These are phyloP conservation scores for Acanthamoeba healyi DNA, from an alignment of 208 protist species.

Conservation along the genomic window DNA sequence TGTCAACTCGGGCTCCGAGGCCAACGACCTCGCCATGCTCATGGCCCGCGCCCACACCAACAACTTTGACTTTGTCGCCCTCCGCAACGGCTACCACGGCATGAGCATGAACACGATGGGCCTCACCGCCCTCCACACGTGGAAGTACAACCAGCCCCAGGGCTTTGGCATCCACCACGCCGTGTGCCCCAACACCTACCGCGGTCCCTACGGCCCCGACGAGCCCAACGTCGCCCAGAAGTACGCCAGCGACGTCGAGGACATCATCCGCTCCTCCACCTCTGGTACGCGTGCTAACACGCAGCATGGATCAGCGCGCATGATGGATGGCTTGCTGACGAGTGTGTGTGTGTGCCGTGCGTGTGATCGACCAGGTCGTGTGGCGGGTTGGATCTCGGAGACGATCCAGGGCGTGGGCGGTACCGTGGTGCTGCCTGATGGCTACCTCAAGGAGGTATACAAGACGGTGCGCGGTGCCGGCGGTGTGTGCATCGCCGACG, in stretches of 20 bases:
- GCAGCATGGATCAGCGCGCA: too few relatives aligned
- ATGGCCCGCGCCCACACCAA: conserved; percentile 85
- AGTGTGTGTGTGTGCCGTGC: too few relatives aligned
- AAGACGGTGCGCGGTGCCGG: conserved; percentile 81
- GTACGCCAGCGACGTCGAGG: conserved; percentile 79
- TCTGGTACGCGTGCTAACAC: conserved; percentile 26
- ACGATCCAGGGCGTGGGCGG: conserved; percentile 84
- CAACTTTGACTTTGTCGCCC: conserved; percentile 81
- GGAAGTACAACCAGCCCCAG: conserved; percentile 82
- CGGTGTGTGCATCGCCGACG: conserved; percentile 91
- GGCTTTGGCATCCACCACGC: conserved; percentile 79
- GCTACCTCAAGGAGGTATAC: conserved; percentile 87
- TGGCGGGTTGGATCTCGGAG: conserved; percentile 61
- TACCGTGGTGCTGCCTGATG: conserved; percentile 83
- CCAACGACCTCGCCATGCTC: conserved; percentile 91
- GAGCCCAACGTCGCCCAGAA: conserved; percentile 78
- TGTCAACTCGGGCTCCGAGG: conserved; percentile 92
- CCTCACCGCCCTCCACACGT: conserved; percentile 82
- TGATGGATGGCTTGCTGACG: too few relatives aligned
- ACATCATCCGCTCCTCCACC: conserved; percentile 79
- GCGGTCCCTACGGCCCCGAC: conserved; percentile 76
- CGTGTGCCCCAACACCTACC: conserved; percentile 77
- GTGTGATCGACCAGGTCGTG: background rate
- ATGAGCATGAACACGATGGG: conserved; percentile 80
- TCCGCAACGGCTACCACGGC: conserved; percentile 90